phyloP scores from a whole-genome alignment of 768 basidiomycete species.

The Calocera viscosa region DNA sequence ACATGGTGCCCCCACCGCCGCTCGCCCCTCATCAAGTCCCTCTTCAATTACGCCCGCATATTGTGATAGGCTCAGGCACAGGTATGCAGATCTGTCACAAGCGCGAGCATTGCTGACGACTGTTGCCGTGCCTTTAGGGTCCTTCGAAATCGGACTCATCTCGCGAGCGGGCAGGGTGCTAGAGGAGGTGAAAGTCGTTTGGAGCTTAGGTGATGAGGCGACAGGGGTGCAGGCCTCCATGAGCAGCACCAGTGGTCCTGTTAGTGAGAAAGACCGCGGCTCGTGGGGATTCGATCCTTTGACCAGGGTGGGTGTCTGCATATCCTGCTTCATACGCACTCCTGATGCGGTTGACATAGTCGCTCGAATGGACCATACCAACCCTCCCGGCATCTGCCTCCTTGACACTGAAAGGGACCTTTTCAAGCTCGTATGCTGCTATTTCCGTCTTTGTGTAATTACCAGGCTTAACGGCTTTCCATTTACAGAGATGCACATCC shows the following conservation, averaged over 20 bases:
- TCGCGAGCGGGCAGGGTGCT: slow-evolving; percentile 46
- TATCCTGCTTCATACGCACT: slow-evolving; percentile 1
- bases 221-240: slow-evolving; percentile 31
- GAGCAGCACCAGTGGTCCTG: neutral
- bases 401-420: slow-evolving; percentile 68
- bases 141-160: slow-evolving; percentile 49
- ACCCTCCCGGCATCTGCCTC: slow-evolving; percentile 49
- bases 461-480: neutral
- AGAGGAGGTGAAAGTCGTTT: slow-evolving; percentile 57
- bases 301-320: slow-evolving; percentile 37
- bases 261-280: slow-evolving; percentile 36
- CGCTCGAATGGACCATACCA: slow-evolving; percentile 68
- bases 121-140: slow-evolving; percentile 33
- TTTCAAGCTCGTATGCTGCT: slow-evolving; percentile 45
- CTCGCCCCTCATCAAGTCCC: slow-evolving; percentile 23
- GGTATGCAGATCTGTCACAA: slow-evolving; percentile 28
- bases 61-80: slow-evolving; percentile 12
- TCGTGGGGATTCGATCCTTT: slow-evolving; percentile 73
- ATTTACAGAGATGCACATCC: slow-evolving; percentile 31
- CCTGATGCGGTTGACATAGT: slow-evolving; percentile 31
- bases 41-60: slow-evolving; percentile 33
- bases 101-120: slow-evolving; percentile 27
- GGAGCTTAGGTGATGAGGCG: slow-evolving; percentile 64
- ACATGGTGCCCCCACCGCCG: slow-evolving; percentile 42
- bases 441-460: neutral